Percentiles rank a stretch among this genome's conserved stretches.
Conservation (phyloP, 2,329 filamentous ascomycete species). For the Neonectria coccinea region DNA sequence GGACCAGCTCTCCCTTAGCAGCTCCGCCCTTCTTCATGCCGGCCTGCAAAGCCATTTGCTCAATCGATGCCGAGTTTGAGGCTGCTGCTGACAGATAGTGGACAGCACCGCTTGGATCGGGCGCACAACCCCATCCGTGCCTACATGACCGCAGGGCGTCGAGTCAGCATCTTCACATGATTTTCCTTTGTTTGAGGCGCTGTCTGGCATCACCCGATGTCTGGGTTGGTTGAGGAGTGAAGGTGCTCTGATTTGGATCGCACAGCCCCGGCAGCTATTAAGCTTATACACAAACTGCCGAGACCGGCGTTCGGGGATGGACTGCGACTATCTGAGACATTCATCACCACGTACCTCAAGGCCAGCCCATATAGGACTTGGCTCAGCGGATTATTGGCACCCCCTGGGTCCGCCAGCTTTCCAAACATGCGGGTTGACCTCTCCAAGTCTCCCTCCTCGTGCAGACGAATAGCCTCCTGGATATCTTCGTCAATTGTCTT, state of each 20-base stretch:
- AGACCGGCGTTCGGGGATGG: background rate
- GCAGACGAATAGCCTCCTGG: slow-evolving; percentile 93
- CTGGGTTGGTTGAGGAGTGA: background rate
- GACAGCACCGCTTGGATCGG: slow-evolving; percentile 79
- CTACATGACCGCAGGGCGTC: slow-evolving; percentile 56
- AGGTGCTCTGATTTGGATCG: background rate
- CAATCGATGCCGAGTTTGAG: slow-evolving; percentile 87
- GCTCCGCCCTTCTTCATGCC: slow-evolving; percentile 93
- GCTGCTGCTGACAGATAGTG: slow-evolving; percentile 89
- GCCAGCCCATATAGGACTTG: slow-evolving; percentile 97
- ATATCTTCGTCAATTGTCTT: slow-evolving; percentile 77
- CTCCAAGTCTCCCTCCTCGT: slow-evolving; percentile 85
- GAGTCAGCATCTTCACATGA: slow-evolving; percentile 32
- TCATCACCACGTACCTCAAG: slow-evolving; percentile 70
- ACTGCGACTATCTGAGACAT: slow-evolving; percentile 8
- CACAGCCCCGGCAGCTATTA: background rate
- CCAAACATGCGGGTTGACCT: slow-evolving; percentile 88
- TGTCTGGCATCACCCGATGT: slow-evolving; percentile 9
- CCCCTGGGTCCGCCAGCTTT: slow-evolving; percentile 82
- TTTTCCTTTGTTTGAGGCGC: slow-evolving; percentile 8
- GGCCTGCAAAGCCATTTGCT: slow-evolving; percentile 84
- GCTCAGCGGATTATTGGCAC: slow-evolving; percentile 90
- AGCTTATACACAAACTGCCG: background rate
- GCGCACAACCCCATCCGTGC: slow-evolving; percentile 91
- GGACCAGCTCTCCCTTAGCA: slow-evolving; percentile 94